A percentile compares a stretch with the other conserved stretches of the same genome.
phyloP scores from a whole-genome alignment of 2,329 filamentous ascomycete genomes.

The Tolypocladium tropicale region DNA sequence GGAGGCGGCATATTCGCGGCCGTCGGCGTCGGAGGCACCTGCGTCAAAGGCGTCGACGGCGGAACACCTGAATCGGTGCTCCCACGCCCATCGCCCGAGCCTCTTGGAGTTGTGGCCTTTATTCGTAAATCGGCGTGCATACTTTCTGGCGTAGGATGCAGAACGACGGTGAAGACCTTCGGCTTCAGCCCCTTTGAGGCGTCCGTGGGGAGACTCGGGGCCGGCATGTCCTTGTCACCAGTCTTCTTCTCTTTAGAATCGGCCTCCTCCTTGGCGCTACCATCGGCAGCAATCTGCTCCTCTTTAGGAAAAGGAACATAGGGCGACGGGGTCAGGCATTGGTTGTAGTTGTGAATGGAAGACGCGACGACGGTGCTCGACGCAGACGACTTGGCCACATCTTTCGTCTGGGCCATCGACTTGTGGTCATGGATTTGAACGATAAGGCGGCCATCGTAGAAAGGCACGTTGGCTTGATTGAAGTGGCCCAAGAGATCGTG shows the following conservation, averaged over 20 bases:
- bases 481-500: constrained; percentile 83
- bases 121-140: constrained; percentile 66
- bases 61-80: constrained; percentile 37
- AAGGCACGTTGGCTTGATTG: constrained; percentile 58
- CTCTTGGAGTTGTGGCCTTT: constrained; percentile 60
- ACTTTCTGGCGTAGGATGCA: constrained; percentile 73
- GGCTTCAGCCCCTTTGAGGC: constrained; percentile 41
- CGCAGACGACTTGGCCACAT: constrained; percentile 38
- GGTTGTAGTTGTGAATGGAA: constrained; percentile 88
- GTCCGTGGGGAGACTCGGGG: constrained; percentile 37
- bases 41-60: constrained; percentile 56
- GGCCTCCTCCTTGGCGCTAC: constrained; percentile 24
- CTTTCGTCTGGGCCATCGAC: constrained; percentile 50
- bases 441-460: constrained; percentile 93
- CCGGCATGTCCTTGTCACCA: constrained; percentile 38
- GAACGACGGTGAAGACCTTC: constrained; percentile 65
- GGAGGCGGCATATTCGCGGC: constrained; percentile 48
- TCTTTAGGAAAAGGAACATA: constrained; percentile 65
- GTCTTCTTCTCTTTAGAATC: constrained; percentile 13
- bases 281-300: constrained; percentile 29
- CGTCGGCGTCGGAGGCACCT: constrained; percentile 52
- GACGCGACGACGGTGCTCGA: constrained; percentile 58
- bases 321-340: constrained; percentile 80
- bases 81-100: constrained; percentile 21
- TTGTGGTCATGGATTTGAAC: constrained; percentile 90